phyloP scores from a whole-genome alignment of 139 green algal genomes.

The Micractinium conductrix region DNA sequence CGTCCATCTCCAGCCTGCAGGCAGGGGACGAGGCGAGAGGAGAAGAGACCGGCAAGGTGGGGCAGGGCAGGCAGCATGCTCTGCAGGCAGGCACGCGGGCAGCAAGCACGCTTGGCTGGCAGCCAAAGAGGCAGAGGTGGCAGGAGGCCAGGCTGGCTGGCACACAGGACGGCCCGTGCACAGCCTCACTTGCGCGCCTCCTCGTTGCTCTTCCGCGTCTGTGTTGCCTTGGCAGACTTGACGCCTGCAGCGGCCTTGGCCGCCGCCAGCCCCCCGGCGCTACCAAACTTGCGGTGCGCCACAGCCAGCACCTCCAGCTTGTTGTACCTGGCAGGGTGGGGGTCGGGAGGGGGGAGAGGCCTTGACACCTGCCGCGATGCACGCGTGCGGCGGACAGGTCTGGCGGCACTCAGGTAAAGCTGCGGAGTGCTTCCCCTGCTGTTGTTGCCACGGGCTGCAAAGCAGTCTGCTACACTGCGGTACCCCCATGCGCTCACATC shows the following conservation, averaged over 20 bases:
- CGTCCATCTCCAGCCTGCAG: no score
- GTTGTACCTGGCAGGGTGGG: not conserved
- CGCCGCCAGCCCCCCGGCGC: not conserved
- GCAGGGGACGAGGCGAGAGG: no score
- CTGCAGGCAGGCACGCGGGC: no score
- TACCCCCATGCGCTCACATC: not conserved
- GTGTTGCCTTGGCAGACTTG: not conserved
- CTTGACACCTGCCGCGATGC: no score
- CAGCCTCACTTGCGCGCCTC: not conserved
- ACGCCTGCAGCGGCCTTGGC: not conserved
- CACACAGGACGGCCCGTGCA: no score
- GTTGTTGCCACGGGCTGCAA: not conserved
- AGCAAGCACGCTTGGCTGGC: no score
- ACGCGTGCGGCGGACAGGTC: not conserved
- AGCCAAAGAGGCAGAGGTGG: no score
- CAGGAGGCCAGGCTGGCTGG: no score
- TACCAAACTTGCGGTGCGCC: not conserved
- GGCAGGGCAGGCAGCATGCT: no score
- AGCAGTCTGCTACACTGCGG: no score
- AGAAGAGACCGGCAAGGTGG: no score
- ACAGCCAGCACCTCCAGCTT: slow-evolving; percentile 23
- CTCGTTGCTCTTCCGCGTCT: not conserved
- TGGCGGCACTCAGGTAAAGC: not conserved
- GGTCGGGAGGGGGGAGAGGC: not conserved
- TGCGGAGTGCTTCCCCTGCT: not conserved